Evolutionary conservation across 1,139 yeast species (phyloP), one percentile per base, ranked within the genome.

Genomic region (Waltiozyma sp.): DNA sequence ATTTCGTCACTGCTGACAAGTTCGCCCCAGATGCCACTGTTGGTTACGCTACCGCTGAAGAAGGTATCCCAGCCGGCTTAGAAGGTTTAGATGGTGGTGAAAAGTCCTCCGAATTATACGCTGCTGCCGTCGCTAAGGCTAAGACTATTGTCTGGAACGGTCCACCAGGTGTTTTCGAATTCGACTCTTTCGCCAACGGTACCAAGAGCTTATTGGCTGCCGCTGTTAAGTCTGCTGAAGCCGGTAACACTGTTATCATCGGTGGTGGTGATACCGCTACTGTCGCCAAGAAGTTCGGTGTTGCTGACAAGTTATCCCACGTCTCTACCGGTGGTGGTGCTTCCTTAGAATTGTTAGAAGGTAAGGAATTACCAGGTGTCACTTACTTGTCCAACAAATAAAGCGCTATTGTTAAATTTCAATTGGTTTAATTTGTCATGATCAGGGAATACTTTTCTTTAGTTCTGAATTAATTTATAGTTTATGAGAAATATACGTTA

Each of bases 261-360:
- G 97, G 97, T 67, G 97, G 97, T 79, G 97, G 97, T 76, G 97
- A 89, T 71, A 89, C 97, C 60, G 97, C 97, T 55, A 89, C 97
- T 56, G 97, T 88, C 55, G 96, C 96, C 60, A 88, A 88, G 85
- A 89, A 89, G 75, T 89, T 72, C 68, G 96, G 95, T 63, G 95
- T 80, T 53, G 91, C 86, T 59, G 94, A 85, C 65, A 85, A 88
- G 75, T 78, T 89, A 62, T 86, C 96, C 45, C 97, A 89, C 70
- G 96, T 89, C 54, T 88, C 96, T 54, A 89, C 97, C 52, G 97
- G 97, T 71, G 97, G 97, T 71, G 97, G 97, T 77, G 97, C 97
- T 54, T 88, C 96, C 49, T 78, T 89, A 66, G 97, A 89, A 72
- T 81, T 89, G 66, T 81, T 89, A 65, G 97, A 89, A 74, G 97